These are phyloP conservation scores for Russula olivacea DNA, from an alignment of 768 basidiomycete genomes.

Conservation along the genomic window DNA sequence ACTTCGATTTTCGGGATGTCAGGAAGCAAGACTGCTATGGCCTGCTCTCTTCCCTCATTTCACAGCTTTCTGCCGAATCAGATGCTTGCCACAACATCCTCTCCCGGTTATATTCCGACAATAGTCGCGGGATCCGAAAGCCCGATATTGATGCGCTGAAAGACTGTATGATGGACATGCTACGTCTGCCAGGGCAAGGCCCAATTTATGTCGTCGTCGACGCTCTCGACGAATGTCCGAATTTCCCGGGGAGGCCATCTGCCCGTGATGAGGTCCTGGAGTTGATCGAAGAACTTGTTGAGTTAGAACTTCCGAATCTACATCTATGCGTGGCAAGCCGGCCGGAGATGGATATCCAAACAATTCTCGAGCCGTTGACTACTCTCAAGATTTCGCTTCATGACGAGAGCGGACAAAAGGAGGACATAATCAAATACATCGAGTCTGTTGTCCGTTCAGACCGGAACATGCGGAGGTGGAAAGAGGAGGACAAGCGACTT, in stretches of 20 bases:
- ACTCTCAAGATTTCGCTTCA: not conserved
- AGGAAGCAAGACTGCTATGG: slow-evolving; percentile 4
- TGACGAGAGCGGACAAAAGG: not conserved
- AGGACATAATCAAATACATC: not conserved
- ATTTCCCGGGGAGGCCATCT: no score
- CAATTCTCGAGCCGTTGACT: not conserved
- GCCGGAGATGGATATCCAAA: not conserved
- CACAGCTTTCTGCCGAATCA: not conserved
- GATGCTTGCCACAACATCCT: not conserved
- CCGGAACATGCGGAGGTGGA: no score
- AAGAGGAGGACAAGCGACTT: no score
- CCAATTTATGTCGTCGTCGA: slow-evolving; percentile 3
- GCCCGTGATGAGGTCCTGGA: not conserved
- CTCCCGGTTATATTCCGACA: not conserved
- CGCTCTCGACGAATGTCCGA: not conserved
- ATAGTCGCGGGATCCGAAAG: not conserved
- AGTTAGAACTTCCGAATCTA: not conserved
- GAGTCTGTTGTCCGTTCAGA: not conserved
- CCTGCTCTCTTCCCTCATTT: slow-evolving; percentile 5
- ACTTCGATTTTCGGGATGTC: slow-evolving; percentile 9
- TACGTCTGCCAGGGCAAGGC: not conserved
- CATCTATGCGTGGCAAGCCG: not conserved
- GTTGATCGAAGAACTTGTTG: not conserved
- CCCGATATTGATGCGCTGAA: not conserved
- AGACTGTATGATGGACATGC: not conserved